phyloP scores from a whole-genome alignment of 805 yeast genomes.

The Vanderwaltozyma verrucispora region DNA sequence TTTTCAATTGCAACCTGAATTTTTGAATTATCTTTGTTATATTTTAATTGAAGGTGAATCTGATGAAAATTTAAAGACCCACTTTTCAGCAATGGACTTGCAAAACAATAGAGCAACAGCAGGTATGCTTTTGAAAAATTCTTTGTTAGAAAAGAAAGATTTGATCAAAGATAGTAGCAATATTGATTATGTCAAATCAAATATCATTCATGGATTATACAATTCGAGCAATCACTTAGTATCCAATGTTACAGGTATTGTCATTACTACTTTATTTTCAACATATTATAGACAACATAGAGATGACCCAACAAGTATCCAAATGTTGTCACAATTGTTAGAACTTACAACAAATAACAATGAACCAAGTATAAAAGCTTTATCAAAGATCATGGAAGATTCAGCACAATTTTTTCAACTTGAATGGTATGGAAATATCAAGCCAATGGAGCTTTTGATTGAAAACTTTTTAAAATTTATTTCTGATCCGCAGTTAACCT shows the following conservation, averaged over 20 bases:
- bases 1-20: conserved; percentile 64
- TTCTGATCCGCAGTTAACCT: conserved; percentile 24
- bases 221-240: conserved; percentile 35
- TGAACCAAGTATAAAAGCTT: conserved; percentile 47
- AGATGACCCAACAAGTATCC: conserved; percentile 44
- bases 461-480: conserved; percentile 52
- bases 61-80: conserved; percentile 31
- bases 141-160: conserved; percentile 35
- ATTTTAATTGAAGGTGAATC: conserved; percentile 49
- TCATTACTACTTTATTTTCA: conserved; percentile 70
- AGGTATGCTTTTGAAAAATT: conserved; percentile 76
- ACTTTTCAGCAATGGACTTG: conserved; percentile 15
- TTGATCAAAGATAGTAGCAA: conserved; percentile 13
- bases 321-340: conserved; percentile 56
- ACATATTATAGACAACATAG: conserved; percentile 31
- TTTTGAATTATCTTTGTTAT: conserved; percentile 68
- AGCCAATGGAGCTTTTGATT: conserved; percentile 60
- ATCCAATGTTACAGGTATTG: conserved; percentile 83
- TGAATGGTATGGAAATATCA: conserved; percentile 42
- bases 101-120: conserved; percentile 61
- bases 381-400: conserved; percentile 87
- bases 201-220: conserved; percentile 33
- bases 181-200: conserved; percentile 36
- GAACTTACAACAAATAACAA: conserved; percentile 44
- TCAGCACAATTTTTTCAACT: conserved; percentile 53